These are phyloP conservation scores for Silene vulgaris DNA, from an alignment of 179 eudicot species.

Conservation along the genomic window DNA sequence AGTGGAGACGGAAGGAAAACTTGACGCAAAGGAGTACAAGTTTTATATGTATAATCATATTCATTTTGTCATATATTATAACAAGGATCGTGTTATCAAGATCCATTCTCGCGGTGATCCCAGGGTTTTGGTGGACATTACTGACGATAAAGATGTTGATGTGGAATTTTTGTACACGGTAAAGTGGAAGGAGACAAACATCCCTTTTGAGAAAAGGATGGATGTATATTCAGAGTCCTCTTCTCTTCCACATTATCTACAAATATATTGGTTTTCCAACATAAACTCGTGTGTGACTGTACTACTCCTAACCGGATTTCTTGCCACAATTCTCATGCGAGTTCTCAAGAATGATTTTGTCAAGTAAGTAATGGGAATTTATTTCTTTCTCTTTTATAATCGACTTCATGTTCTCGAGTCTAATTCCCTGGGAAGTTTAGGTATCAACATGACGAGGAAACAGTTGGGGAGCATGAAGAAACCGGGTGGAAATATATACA, in stretches of 20 bases:
- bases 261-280: slow-evolving; percentile 40
- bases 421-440: too few relatives aligned
- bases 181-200: slow-evolving; percentile 29
- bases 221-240: slow-evolving; percentile 43
- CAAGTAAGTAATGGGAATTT: too few relatives aligned
- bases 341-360: too few relatives aligned
- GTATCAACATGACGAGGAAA: too few relatives aligned
- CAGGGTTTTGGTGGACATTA: slow-evolving; percentile 34
- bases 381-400: too few relatives aligned
- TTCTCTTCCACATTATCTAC: slow-evolving; percentile 43
- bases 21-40: slow-evolving; percentile 33
- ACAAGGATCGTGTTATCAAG: slow-evolving; percentile 37
- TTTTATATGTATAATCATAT: too few relatives aligned
- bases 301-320: too few relatives aligned
- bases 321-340: too few relatives aligned
- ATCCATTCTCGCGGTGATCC: slow-evolving; percentile 26
- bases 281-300: slow-evolving; percentile 4
- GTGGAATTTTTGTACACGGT: slow-evolving; percentile 11
- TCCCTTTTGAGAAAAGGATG: slow-evolving; percentile 40
- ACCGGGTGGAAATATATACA: too few relatives aligned
- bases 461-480: too few relatives aligned
- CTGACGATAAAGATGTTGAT: slow-evolving; percentile 31
- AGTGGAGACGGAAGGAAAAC: slow-evolving; percentile 38
- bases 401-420: too few relatives aligned
- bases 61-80: too few relatives aligned